These are phyloP conservation scores for Ampelocalamus luodianensis DNA, from an alignment of 176 grass and related monocot genomes.

Conservation along the genomic window DNA sequence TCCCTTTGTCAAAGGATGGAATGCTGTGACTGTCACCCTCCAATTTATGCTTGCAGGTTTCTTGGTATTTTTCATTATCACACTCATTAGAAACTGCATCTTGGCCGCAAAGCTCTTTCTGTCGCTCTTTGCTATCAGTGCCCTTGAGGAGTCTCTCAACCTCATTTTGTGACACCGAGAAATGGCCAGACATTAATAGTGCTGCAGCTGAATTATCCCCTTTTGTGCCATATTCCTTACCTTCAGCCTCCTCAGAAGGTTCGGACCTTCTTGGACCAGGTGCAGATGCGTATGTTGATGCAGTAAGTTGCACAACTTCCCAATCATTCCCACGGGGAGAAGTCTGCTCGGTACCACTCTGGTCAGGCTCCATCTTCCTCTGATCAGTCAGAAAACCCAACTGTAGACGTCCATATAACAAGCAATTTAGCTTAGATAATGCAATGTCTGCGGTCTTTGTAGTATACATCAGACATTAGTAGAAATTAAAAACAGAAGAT, in stretches of 20 bases:
- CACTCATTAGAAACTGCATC: constrained; percentile 26
- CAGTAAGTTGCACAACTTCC: constrained; percentile 84
- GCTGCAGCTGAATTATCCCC: constrained; percentile 49
- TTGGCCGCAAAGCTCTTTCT: constrained; percentile 33
- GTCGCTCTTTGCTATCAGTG: constrained; percentile 37
- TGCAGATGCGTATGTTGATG: constrained; percentile 54
- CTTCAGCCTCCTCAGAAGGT: constrained; percentile 44
- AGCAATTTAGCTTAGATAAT: no score
- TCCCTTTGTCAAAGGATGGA: constrained; percentile 48
- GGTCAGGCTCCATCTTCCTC: constrained; percentile 52
- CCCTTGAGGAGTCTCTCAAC: constrained; percentile 42
- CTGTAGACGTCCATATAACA: no score
- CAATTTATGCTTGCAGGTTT: constrained; percentile 32
- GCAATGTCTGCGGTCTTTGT: no score
- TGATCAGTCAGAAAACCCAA: not conserved
- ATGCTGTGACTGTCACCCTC: constrained; percentile 32
- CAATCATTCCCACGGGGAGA: constrained; percentile 57
- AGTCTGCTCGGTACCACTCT: constrained; percentile 32
- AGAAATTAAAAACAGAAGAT: not conserved
- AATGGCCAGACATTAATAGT: constrained; percentile 77
- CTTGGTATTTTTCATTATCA: not conserved
- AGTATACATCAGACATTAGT: not conserved
- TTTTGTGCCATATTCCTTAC: constrained; percentile 45
- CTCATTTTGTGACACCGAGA: constrained; percentile 52
- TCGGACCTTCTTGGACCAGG: constrained; percentile 35